These are phyloP conservation scores for Periglandula ipomoeae DNA, from an alignment of 2,329 filamentous ascomycete species.

Conservation along the genomic window DNA sequence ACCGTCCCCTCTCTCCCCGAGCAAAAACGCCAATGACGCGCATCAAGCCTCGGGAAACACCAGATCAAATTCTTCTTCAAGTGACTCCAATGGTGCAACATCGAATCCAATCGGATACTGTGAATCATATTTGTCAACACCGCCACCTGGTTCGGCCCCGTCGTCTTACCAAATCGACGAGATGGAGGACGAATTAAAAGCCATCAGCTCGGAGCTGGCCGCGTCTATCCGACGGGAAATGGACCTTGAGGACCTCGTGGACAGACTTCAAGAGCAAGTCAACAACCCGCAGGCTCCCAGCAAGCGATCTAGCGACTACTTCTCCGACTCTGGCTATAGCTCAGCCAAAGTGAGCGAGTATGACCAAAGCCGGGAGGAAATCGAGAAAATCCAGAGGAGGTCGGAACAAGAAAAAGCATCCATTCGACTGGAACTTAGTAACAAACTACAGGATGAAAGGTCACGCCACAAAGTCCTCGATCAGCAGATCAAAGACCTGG, in stretches of 20 bases:
- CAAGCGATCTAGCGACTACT: constrained; percentile 91
- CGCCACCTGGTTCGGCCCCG: constrained; percentile 29
- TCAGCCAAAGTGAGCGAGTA: constrained; percentile 67
- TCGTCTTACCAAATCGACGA: constrained; percentile 59
- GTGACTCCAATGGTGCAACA: constrained; percentile 30
- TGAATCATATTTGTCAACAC: constrained; percentile 43
- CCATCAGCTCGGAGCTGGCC: constrained; percentile 88
- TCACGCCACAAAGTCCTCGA: constrained; percentile 67
- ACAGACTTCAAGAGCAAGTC: constrained; percentile 73
- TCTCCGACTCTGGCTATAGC: constrained; percentile 89
- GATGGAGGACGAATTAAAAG: constrained; percentile 87
- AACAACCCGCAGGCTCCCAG: constrained; percentile 47
- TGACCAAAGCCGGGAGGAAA: constrained; percentile 56
- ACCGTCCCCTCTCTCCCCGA: constrained; percentile 41
- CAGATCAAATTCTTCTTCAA: constrained; percentile 4
- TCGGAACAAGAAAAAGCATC: constrained; percentile 88
- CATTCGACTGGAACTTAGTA: constrained; percentile 73
- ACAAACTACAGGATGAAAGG: constrained; percentile 82
- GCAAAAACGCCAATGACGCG: constrained; percentile 26
- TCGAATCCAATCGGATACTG: constrained; percentile 38
- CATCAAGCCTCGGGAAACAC: constrained; percentile 11
- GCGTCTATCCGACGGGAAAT: constrained; percentile 90
- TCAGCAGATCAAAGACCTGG: constrained; percentile 72
- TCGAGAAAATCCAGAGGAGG: constrained; percentile 73
- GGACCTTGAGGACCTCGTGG: constrained; percentile 90